phyloP scores from a whole-genome alignment of 345 rosid species.

The Pistacia vera region DNA sequence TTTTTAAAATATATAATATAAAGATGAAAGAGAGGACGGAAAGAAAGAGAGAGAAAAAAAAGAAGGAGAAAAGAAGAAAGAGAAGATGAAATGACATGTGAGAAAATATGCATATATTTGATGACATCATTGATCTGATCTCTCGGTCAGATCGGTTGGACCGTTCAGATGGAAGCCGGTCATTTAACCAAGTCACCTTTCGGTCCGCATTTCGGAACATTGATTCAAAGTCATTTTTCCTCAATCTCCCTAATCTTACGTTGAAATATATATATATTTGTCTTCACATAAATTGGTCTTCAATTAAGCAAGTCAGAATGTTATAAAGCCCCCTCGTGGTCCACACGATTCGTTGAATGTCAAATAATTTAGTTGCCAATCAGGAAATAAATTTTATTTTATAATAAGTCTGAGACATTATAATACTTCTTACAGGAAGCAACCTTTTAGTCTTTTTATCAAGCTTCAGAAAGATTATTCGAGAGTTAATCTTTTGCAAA shows the following conservation, averaged over 20 bases:
- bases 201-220: too few species aligned
- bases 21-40: too few species aligned
- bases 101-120: too few species aligned
- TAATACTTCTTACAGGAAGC: not conserved
- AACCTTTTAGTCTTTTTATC: not conserved
- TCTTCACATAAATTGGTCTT: not conserved
- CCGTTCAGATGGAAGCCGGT: too few species aligned
- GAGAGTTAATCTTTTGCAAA: not conserved
- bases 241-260: not conserved
- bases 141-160: too few species aligned
- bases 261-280: not conserved
- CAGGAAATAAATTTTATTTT: not conserved
- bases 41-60: too few species aligned
- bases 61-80: too few species aligned
- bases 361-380: not conserved
- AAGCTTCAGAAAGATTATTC: not conserved
- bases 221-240: not conserved
- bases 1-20: too few species aligned
- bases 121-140: too few species aligned
- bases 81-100: too few species aligned
- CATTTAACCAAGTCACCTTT: too few species aligned
- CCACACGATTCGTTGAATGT: not conserved
- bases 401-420: too few species aligned
- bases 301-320: not conserved
- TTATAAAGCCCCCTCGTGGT: not conserved